These are phyloP conservation scores for Fusarium udum DNA, from an alignment of 2,329 filamentous ascomycete species.

Conservation along the genomic window DNA sequence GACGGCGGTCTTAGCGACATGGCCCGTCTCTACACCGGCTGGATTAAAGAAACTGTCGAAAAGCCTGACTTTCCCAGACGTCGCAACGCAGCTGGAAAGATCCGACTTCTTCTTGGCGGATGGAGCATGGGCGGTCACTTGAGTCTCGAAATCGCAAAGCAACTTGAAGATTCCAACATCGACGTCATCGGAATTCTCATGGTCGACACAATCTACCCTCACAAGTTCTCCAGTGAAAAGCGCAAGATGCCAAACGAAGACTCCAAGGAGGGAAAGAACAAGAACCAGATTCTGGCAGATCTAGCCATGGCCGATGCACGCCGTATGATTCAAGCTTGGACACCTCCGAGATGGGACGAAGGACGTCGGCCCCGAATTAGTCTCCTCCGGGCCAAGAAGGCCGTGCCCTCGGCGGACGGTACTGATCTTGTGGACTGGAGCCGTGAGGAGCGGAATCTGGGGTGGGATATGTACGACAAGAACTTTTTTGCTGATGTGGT, in stretches of 20 bases:
- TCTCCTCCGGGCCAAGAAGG: slow-evolving; percentile 56
- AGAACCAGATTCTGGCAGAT: slow-evolving; percentile 49
- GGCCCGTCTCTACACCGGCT: slow-evolving; percentile 59
- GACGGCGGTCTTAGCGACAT: slow-evolving; percentile 64
- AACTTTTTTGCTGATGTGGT: slow-evolving; percentile 56
- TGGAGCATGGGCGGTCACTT: slow-evolving; percentile 66
- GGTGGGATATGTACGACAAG: slow-evolving; percentile 60
- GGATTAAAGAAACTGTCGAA: slow-evolving; percentile 54
- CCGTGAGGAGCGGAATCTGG: slow-evolving; percentile 54
- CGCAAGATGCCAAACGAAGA: slow-evolving; percentile 24
- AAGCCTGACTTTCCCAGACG: slow-evolving; percentile 42
- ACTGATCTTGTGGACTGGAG: slow-evolving; percentile 54
- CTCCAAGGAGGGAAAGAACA: slow-evolving; percentile 45
- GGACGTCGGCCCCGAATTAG: slow-evolving; percentile 52
- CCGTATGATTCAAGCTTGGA: slow-evolving; percentile 54
- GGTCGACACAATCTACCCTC: slow-evolving; percentile 59
- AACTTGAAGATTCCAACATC: slow-evolving; percentile 53
- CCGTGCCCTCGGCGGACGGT: slow-evolving; percentile 47
- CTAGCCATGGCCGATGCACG: slow-evolving; percentile 55
- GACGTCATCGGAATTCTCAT: slow-evolving; percentile 61
- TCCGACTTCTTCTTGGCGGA: slow-evolving; percentile 61
- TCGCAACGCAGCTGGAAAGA: slow-evolving; percentile 41
- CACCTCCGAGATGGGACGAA: slow-evolving; percentile 51
- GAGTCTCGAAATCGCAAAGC: slow-evolving; percentile 60
- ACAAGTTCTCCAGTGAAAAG: slow-evolving; percentile 24